Conservation (phyloP, 2,329 filamentous ascomycete genomes). For the Cercospora canescens region DNA sequence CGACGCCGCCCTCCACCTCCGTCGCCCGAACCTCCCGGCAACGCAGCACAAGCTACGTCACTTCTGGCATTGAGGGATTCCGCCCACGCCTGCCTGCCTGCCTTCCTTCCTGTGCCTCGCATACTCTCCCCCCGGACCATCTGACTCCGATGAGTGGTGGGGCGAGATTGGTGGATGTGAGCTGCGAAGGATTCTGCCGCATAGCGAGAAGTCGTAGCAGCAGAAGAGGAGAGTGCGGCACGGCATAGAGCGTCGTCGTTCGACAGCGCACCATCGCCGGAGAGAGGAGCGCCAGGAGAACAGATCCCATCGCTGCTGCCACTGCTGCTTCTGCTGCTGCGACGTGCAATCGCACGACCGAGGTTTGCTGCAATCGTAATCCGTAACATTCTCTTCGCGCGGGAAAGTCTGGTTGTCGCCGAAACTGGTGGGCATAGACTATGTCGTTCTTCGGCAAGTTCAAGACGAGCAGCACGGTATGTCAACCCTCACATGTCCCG, state of each 20-base stretch:
- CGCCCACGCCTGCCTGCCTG: neutral
- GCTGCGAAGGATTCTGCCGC: constrained; percentile 14
- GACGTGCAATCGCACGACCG: neutral
- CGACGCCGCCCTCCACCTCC: neutral
- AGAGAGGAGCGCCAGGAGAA: neutral
- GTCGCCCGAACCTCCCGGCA: neutral
- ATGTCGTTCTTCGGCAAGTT: constrained; percentile 59
- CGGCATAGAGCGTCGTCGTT: neutral
- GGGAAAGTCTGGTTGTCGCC: neutral
- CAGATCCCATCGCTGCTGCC: neutral
- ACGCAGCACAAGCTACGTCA: constrained; percentile 7
- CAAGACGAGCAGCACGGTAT: constrained; percentile 42
- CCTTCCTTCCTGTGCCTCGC: neutral
- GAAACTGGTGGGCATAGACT: constrained; percentile 19
- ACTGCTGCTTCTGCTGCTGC: constrained; percentile 3
- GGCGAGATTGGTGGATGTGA: constrained; percentile 10
- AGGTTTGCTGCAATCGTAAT: neutral
- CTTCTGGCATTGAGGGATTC: constrained; percentile 2
- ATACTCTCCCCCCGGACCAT: constrained; percentile 2
- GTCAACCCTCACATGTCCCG: neutral
- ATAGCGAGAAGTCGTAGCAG: neutral
- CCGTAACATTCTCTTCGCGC: neutral
- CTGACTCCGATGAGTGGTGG: constrained; percentile 14
- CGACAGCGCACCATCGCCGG: neutral
- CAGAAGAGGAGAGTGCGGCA: constrained; percentile 6